Conservation (phyloP, 305 asterid species). For the Lippia alba region DNA sequence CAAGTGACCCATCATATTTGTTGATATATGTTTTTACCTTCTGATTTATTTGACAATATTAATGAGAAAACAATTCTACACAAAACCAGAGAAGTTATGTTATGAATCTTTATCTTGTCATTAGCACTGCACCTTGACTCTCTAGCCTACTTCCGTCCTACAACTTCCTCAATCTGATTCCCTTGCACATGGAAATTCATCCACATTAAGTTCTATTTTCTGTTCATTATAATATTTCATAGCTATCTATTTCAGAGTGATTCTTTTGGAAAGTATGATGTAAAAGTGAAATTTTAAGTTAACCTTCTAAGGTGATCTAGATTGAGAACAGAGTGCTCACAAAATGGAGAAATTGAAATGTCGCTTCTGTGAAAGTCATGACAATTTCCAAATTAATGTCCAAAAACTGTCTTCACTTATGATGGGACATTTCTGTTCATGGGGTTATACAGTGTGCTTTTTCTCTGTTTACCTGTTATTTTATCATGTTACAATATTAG, state of each 20-base stretch:
- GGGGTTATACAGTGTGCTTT: constrained; percentile 16
- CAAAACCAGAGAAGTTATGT: background rate
- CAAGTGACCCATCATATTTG: background rate
- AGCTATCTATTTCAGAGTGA: too few species aligned
- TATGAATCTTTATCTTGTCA: background rate
- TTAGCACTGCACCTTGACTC: background rate
- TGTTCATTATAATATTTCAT: too few species aligned
- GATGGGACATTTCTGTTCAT: background rate
- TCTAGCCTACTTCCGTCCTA: background rate
- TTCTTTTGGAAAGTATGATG: too few species aligned
- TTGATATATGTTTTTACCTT: too few species aligned
- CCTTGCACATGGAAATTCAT: background rate
- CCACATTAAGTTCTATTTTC: background rate
- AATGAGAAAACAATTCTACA: background rate
- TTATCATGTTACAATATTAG: constrained; percentile 20
- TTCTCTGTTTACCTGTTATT: constrained; percentile 14
- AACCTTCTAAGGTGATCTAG: constrained; percentile 11
- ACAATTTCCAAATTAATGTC: background rate
- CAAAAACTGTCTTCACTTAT: background rate
- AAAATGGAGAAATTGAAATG: constrained; percentile 12
- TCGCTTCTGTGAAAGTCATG: constrained; percentile 4
- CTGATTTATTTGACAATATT: background rate
- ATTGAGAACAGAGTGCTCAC: constrained; percentile 22
- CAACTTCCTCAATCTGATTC: background rate
- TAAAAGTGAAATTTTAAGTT: background rate